Base-by-base conservation (phyloP, 805 yeast genomes). In the Kodamaea kakaduensis region DNA sequence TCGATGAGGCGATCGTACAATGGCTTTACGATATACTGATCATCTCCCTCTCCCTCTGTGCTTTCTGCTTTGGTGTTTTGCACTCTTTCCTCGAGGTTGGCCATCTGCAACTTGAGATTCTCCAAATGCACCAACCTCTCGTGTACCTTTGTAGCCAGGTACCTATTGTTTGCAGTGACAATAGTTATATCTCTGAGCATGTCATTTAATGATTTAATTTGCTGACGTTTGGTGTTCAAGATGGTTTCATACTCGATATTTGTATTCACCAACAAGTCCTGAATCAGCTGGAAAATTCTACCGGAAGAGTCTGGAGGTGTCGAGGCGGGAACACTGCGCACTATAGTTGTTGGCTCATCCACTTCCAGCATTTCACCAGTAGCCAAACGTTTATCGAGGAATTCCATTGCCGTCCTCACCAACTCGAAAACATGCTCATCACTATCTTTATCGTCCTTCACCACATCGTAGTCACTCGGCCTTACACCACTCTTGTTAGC, bases 401-500 rank as follows among this genome's bases (percentile, higher is more conserved):
- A 56, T 29, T 64, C 67, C 18, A 61, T 44, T 7, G 56, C 58
- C 2, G 69, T 61, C 13, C 46, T 46, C 8, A 65, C 47, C 20
- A 67, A 52, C 45, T 65, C 64, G 27, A 64, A 42, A 10, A 64
- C 42, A 25, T 56, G 62, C 13, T 46, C 56, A 15, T 42, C 37
- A 4, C 23, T 31, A 25, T 47, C 46, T 5, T 44, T 41, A 30
- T 46, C 52, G 31, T 66, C 69, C 30, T 75, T 61, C 29, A 71
- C 75, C 36, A 83, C 77, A 29, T 95, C 95, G 60, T 84, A 90
- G 60, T 93, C 97, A 9, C 71, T 61, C 3, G 97, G 95, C 42
- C 84, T 77, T 21, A 90, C 71, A 0, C 96, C 96, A 3, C 90
- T 83, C 33, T 84, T 82, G 55, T 93, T 93, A 4, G 86, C 76